phyloP scores from a whole-genome alignment of 352 stramenopile genomes.

The Phytophthora sp. region DNA sequence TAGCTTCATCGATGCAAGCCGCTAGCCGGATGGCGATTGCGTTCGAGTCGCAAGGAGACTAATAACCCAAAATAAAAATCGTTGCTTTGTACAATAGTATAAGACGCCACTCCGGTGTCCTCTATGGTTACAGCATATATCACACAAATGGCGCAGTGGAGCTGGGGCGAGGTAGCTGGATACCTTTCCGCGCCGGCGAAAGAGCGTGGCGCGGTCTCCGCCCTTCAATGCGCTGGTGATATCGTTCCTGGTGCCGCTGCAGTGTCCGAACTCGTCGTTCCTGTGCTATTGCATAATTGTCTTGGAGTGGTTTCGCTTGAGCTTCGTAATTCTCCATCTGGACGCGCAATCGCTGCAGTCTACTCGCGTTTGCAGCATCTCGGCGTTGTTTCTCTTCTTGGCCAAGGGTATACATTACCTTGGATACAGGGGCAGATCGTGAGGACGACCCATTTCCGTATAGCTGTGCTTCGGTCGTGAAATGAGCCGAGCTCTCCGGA shows the following conservation, averaged over 20 bases:
- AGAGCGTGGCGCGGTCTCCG: conserved; percentile 18
- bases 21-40: conserved; percentile 4
- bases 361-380: conserved; percentile 34
- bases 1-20: conserved; percentile 4
- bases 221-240: conserved; percentile 46
- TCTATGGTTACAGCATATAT: too few species aligned
- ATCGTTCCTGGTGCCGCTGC: conserved; percentile 47
- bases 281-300: conserved; percentile 34
- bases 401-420: conserved; percentile 33
- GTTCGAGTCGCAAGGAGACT: conserved; percentile 14
- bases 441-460: conserved; percentile 40
- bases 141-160: not conserved
- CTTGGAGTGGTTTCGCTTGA: conserved; percentile 26
- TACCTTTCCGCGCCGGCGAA: conserved; percentile 14
- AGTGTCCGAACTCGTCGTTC: conserved; percentile 47
- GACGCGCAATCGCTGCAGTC: conserved; percentile 47
- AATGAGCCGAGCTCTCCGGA: conserved; percentile 20
- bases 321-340: conserved; percentile 46
- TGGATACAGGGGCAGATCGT: not conserved
- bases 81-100: too few species aligned
- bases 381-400: conserved; percentile 61
- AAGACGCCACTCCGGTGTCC: too few species aligned
- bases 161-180: conserved; percentile 1
- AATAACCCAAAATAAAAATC: not conserved
- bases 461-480: conserved; percentile 47